These are phyloP conservation scores for Starmerella bombicola DNA, from an alignment of 805 yeast species.

Conservation along the genomic window DNA sequence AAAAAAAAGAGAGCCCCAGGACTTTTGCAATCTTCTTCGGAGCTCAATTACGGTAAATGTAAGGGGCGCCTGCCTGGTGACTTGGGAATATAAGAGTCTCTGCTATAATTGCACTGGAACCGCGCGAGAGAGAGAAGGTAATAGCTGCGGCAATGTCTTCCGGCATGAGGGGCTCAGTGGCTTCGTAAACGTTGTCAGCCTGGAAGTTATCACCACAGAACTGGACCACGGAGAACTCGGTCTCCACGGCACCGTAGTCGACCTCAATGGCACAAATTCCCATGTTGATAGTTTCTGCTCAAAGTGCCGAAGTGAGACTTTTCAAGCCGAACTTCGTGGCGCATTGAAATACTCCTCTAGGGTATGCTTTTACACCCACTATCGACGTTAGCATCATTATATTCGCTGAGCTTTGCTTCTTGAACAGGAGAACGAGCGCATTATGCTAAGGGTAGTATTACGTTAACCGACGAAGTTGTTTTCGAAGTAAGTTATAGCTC, in stretches of 20 bases:
- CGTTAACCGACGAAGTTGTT: too few species aligned
- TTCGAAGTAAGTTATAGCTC: too few species aligned
- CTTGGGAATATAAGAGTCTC: conserved; percentile 74
- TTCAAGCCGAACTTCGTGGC: conserved; percentile 55
- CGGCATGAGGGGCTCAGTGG: conserved; percentile 57
- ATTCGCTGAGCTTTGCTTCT: conserved; percentile 50
- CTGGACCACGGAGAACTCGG: conserved; percentile 57
- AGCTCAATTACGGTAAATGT: conserved; percentile 34
- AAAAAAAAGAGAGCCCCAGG: too few species aligned
- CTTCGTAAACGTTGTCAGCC: conserved; percentile 55
- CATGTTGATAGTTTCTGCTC: conserved; percentile 65
- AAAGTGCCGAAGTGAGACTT: conserved; percentile 44
- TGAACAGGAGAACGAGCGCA: conserved; percentile 57
- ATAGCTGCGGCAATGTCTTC: conserved; percentile 67
- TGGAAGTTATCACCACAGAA: conserved; percentile 48
- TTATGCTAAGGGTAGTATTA: too few species aligned
- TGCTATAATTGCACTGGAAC: conserved; percentile 60
- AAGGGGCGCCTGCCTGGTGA: conserved; percentile 71
- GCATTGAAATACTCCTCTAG: too few species aligned
- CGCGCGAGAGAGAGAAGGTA: conserved; percentile 53
- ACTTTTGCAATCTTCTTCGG: too few species aligned
- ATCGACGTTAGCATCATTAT: too few species aligned
- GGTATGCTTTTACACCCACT: too few species aligned
- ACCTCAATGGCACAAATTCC: conserved; percentile 58
- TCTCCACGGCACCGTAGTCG: conserved; percentile 70